These are phyloP conservation scores for Teratosphaeria zuluensis DNA, from an alignment of 2,329 filamentous ascomycete genomes.

Conservation along the genomic window DNA sequence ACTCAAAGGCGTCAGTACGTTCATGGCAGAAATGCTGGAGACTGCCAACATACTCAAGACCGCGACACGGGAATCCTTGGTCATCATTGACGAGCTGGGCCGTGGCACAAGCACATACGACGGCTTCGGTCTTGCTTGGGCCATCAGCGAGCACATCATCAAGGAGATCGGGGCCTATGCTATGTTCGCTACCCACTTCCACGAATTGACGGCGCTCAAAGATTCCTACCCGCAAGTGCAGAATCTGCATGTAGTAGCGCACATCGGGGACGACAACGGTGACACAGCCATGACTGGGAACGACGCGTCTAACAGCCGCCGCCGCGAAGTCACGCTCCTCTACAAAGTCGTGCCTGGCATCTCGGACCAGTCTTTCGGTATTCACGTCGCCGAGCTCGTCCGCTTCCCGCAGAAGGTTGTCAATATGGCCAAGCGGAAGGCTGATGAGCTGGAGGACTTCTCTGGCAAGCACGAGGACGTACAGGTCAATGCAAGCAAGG, in stretches of 20 bases:
- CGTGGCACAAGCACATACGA: constrained; percentile 97
- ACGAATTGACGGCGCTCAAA: constrained; percentile 85
- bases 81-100: constrained; percentile 96
- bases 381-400: constrained; percentile 94
- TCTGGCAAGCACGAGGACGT: constrained; percentile 58
- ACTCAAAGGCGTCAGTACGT: constrained; percentile 94
- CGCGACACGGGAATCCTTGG: constrained; percentile 86
- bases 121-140: constrained; percentile 97
- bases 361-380: constrained; percentile 95
- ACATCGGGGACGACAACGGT: constrained; percentile 55
- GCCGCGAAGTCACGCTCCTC: constrained; percentile 78
- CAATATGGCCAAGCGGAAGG: constrained; percentile 98
- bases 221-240: constrained; percentile 79
- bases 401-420: constrained; percentile 95
- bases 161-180: constrained; percentile 90
- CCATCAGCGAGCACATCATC: constrained; percentile 94
- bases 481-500: constrained; percentile 55
- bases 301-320: constrained; percentile 40
- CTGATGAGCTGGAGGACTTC: constrained; percentile 96
- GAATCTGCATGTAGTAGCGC: constrained; percentile 92
- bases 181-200: constrained; percentile 96
- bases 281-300: constrained; percentile 24
- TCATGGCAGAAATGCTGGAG: constrained; percentile 99
- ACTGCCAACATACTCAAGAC: constrained; percentile 98
- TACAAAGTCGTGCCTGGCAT: constrained; percentile 96